Conservation (phyloP, 148 eudicot genomes). For the Nyssa sinensis region DNA sequence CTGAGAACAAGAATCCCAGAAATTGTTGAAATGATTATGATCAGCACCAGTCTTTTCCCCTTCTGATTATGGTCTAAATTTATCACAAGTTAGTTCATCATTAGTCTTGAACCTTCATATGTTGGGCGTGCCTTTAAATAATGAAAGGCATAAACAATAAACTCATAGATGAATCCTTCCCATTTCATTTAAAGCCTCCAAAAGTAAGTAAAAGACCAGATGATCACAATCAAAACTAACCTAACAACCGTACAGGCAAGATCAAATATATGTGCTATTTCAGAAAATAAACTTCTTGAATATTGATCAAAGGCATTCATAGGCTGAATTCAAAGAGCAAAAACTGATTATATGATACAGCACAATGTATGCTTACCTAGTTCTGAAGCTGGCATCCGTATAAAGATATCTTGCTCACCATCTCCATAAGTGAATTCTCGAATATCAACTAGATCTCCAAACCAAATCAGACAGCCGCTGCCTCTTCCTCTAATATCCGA, state of each 20-base stretch:
- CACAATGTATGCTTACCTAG: slow-evolving; percentile 6
- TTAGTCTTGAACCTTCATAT: neutral
- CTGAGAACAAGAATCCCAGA: neutral
- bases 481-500: slow-evolving; percentile 7
- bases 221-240: neutral
- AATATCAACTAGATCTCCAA: slow-evolving; percentile 14
- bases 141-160: neutral
- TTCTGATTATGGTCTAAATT: neutral
- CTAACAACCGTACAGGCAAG: neutral
- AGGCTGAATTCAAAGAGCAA: neutral
- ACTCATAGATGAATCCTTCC: neutral
- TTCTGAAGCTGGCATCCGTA: slow-evolving; percentile 6
- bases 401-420: neutral
- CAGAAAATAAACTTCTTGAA: neutral
- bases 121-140: neutral
- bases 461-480: slow-evolving; percentile 18
- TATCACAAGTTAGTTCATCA: neutral
- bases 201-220: neutral
- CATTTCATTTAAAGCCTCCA: neutral
- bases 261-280: neutral
- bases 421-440: neutral
- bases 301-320: neutral
- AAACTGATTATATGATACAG: neutral
- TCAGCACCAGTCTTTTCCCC: neutral
- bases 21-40: neutral